These are phyloP conservation scores for Pleurotus tuoliensis DNA, from an alignment of 768 basidiomycete genomes.

Conservation along the genomic window DNA sequence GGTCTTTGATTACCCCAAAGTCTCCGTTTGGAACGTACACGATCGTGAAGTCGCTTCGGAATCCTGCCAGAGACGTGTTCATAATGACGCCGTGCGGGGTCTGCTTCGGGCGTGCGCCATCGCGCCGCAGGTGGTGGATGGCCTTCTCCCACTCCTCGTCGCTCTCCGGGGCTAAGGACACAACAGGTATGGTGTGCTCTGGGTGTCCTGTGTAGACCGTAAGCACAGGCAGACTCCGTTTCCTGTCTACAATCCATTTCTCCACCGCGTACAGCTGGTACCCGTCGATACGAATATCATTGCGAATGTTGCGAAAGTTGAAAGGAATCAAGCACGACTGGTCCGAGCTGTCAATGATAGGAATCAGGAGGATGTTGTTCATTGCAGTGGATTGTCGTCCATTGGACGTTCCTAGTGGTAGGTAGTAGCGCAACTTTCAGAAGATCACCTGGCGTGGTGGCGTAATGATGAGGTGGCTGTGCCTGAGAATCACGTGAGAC, in stretches of 20 bases:
- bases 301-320: conserved; percentile 46
- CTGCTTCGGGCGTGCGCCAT: conserved; percentile 73
- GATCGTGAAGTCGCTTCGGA: conserved; percentile 84
- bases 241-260: conserved; percentile 76
- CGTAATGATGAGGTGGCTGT: too few relatives aligned
- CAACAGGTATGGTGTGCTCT: conserved; percentile 56
- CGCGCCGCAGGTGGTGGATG: conserved; percentile 57
- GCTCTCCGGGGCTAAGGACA: conserved; percentile 34
- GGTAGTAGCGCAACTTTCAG: too few relatives aligned
- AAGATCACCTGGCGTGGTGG: too few relatives aligned
- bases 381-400: neutral
- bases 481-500: too few relatives aligned
- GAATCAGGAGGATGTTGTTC: conserved; percentile 10
- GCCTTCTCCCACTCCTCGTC: conserved; percentile 52
- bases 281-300: conserved; percentile 47
- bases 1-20: conserved; percentile 58
- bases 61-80: conserved; percentile 82
- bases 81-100: conserved; percentile 68
- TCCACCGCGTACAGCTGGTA: conserved; percentile 87
- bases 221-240: conserved; percentile 55
- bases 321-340: conserved; percentile 22
- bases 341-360: neutral
- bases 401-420: too few relatives aligned
- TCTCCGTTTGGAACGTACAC: conserved; percentile 73
- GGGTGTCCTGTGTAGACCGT: conserved; percentile 77